Percentiles rank a stretch among this genome's conserved stretches.
phyloP scores from a whole-genome alignment of 228 moss, liverwort and hornwort genomes.

The Sphagnum magellanicum region DNA sequence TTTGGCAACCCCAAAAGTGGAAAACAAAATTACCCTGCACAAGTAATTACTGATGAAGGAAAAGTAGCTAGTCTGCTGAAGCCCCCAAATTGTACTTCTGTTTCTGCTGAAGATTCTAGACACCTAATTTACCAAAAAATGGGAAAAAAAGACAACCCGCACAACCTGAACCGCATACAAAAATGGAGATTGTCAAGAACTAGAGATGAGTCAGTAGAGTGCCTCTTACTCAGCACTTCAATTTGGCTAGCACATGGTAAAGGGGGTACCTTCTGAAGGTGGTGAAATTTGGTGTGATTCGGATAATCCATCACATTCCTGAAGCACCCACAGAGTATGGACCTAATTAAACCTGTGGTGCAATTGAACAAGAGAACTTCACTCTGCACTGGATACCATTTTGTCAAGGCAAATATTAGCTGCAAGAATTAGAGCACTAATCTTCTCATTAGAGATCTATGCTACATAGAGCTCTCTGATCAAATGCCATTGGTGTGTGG shows the following conservation, averaged over 20 bases:
- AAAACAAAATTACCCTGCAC: conserved; percentile 44
- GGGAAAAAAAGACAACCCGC: neutral
- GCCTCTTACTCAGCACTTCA: neutral
- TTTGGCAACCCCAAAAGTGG: conserved; percentile 27
- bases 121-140: neutral
- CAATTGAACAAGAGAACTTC: too few relatives aligned
- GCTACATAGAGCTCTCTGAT: neutral
- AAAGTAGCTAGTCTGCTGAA: too few relatives aligned
- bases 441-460: neutral
- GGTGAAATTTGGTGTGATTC: conserved; percentile 31
- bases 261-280: conserved; percentile 41
- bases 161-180: too few relatives aligned
- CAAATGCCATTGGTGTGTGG: too few relatives aligned
- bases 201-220: neutral
- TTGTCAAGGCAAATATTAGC: too few relatives aligned
- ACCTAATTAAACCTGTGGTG: too few relatives aligned
- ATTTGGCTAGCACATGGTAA: too few relatives aligned
- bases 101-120: too few relatives aligned
- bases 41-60: neutral
- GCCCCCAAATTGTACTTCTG: neutral
- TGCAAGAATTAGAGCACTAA: neutral
- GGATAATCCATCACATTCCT: conserved; percentile 48
- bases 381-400: too few relatives aligned
- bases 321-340: neutral
- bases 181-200: too few relatives aligned